Conservation (phyloP, 176 grass and related monocot genomes). For the Secale cereale region DNA sequence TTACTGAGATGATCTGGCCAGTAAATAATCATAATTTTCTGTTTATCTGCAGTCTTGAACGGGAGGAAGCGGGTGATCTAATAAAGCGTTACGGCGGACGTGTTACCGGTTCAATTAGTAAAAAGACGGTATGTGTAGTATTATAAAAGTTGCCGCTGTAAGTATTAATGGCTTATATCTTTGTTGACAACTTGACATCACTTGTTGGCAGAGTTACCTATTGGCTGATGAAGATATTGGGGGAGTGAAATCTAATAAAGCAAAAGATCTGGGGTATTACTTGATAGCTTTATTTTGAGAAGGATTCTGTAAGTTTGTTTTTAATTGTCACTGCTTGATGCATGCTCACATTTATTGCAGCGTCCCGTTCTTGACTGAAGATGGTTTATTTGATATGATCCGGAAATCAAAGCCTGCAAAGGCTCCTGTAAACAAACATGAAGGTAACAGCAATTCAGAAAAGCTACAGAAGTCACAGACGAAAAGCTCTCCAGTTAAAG, state of each 20-base stretch:
- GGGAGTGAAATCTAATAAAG: conserved; percentile 92
- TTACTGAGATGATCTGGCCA: not conserved
- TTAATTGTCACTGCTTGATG: conserved; percentile 24
- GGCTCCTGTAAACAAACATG: conserved; percentile 38
- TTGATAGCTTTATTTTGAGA: conserved; percentile 22
- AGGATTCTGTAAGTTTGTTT: not conserved
- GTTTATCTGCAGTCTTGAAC: conserved; percentile 69
- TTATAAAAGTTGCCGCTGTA: not conserved
- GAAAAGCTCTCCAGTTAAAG: conserved; percentile 65
- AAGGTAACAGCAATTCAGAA: conserved; percentile 41
- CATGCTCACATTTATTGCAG: conserved; percentile 44
- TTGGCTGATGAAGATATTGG: conserved; percentile 97
- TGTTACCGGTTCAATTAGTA: conserved; percentile 88
- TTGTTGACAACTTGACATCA: conserved; percentile 6
- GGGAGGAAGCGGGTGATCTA: conserved; percentile 91
- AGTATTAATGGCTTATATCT: conserved; percentile 15
- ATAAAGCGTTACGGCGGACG: conserved; percentile 96
- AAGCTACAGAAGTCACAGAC: conserved; percentile 51
- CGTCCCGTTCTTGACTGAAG: conserved; percentile 79
- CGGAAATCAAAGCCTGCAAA: conserved; percentile 80
- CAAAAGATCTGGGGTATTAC: conserved; percentile 79
- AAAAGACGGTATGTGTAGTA: conserved; percentile 74
- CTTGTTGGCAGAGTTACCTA: conserved; percentile 73
- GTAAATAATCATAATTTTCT: conserved; percentile 16
- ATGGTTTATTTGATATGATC: conserved; percentile 97